These are phyloP conservation scores for Myxozyma geophila DNA, from an alignment of 805 yeast genomes.

Conservation along the genomic window DNA sequence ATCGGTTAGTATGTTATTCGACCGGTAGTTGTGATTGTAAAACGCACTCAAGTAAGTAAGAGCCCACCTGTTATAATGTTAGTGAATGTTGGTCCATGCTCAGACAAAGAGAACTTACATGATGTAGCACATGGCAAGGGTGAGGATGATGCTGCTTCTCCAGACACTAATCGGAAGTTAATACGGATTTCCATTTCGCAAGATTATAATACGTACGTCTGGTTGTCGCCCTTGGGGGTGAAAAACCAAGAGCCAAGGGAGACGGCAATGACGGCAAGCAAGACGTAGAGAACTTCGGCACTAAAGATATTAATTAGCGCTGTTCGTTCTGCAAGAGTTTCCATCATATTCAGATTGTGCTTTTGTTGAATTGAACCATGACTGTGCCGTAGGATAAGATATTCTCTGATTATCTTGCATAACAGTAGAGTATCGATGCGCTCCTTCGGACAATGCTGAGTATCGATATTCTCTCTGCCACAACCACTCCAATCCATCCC, in stretches of 20 bases:
- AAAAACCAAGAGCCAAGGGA: conserved; percentile 38
- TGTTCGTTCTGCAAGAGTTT: neutral
- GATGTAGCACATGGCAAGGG: conserved; percentile 70
- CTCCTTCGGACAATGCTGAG: no score
- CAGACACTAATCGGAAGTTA: conserved; percentile 41
- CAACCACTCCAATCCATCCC: no score
- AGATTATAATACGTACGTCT: conserved; percentile 34
- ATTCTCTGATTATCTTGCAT: no score
- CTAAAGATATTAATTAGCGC: conserved; percentile 5
- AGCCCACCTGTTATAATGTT: conserved; percentile 57
- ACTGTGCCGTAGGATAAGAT: no score
- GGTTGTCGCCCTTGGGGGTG: conserved; percentile 40
- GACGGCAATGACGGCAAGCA: conserved; percentile 33
- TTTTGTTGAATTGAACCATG: no score
- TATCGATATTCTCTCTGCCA: no score
- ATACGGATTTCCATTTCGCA: no score
- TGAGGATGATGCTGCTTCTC: conserved; percentile 68
- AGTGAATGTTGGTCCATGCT: neutral
- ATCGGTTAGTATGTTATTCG: conserved; percentile 21
- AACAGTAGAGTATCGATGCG: no score
- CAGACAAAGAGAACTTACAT: conserved; percentile 47
- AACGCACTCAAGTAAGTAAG: conserved; percentile 66
- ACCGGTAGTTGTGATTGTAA: no score
- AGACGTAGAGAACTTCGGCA: conserved; percentile 36
- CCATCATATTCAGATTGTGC: neutral